Percentiles rank a stretch among this genome's conserved stretches.
phyloP scores from a whole-genome alignment of 345 rosid genomes.

The Moricandia moricandioides region DNA sequence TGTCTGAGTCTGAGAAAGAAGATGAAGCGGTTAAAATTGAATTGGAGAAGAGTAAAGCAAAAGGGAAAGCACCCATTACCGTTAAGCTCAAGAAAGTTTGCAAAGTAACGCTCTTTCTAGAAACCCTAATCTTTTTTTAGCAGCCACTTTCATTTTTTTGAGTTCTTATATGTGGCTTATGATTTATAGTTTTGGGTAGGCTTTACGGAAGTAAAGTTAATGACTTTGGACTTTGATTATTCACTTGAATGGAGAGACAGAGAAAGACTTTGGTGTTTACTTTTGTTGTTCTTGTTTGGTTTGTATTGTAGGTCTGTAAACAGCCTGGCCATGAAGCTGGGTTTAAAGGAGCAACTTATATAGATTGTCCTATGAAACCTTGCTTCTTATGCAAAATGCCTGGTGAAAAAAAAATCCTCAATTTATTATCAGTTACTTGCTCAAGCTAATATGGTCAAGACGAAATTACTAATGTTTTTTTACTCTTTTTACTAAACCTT shows the following conservation, averaged over 20 bases:
- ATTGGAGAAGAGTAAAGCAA: slow-evolving; percentile 41
- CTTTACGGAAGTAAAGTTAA: background rate
- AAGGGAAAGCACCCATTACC: slow-evolving; percentile 75
- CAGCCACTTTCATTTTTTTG: background rate
- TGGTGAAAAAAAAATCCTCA: slow-evolving; percentile 37
- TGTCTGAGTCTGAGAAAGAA: slow-evolving; percentile 41
- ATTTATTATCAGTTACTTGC: background rate
- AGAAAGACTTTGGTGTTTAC: background rate
- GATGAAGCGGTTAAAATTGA: slow-evolving; percentile 34
- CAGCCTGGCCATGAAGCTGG: slow-evolving; percentile 94
- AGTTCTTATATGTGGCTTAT: background rate
- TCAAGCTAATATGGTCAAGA: background rate
- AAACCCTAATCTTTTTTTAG: slow-evolving; percentile 1
- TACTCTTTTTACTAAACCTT: background rate
- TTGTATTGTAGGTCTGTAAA: slow-evolving; percentile 69
- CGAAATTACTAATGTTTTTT: background rate
- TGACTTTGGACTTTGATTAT: slow-evolving; percentile 1
- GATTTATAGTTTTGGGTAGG: background rate
- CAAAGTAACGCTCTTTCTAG: slow-evolving; percentile 49
- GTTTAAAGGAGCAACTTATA: slow-evolving; percentile 85
- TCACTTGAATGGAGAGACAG: background rate
- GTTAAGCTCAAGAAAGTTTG: slow-evolving; percentile 92
- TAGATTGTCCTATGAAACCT: slow-evolving; percentile 96
- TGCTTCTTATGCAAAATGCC: slow-evolving; percentile 98
- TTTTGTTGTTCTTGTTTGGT: slow-evolving; percentile 8